Conservation (phyloP, 108 stramenopile genomes). For the Nitzschia sp. region DNA sequence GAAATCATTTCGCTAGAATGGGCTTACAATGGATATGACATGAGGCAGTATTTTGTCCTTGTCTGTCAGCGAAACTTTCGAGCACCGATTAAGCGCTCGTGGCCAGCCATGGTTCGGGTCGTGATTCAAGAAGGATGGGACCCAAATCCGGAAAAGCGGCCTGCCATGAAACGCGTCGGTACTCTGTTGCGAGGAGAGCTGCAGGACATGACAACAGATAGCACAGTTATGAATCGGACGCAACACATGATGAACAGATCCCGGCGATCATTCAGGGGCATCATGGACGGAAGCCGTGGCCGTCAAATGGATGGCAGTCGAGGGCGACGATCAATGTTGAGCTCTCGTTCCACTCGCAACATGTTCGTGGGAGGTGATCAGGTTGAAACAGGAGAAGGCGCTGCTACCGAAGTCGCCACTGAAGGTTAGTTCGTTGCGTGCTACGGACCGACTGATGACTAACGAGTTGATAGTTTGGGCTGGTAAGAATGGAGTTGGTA, state of each 20-base stretch:
- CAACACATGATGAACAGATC: conserved; percentile 43
- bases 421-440: no score
- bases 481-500: no score
- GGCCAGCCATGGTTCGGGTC: conserved; percentile 32
- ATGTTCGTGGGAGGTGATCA: conserved; percentile 60
- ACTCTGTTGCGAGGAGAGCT: conserved; percentile 40
- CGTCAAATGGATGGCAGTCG: background rate
- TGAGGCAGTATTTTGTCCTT: conserved; percentile 27
- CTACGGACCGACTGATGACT: no score
- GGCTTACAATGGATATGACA: conserved; percentile 27
- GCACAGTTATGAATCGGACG: conserved; percentile 28
- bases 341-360: conserved; percentile 22
- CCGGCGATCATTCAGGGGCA: background rate
- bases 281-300: background rate
- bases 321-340: background rate
- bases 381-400: no score
- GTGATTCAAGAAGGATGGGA: conserved; percentile 47
- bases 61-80: conserved; percentile 27
- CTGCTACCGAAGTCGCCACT: no score
- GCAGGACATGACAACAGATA: conserved; percentile 30
- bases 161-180: conserved; percentile 40
- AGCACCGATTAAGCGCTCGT: background rate
- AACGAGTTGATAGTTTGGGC: no score
- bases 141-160: conserved; percentile 34
- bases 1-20: conserved; percentile 37